Evolutionary conservation across 1,284 basidiomycete genomes (phyloP), one percentile per base, ranked within the genome.

Genomic region (Stygiomarasmius scandens): DNA sequence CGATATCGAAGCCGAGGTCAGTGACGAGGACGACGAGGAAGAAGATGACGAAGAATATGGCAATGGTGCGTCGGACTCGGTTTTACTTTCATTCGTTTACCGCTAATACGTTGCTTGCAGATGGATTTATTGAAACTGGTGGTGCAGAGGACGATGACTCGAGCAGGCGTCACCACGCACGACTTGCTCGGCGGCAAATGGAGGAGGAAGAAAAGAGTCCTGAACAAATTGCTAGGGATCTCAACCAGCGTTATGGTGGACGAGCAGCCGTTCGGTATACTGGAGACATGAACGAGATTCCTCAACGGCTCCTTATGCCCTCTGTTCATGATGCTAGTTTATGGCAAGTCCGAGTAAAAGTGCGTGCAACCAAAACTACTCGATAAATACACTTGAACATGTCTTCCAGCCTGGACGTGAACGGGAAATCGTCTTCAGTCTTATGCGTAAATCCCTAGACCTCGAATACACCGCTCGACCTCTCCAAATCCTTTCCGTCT

Each of bases 281-380:
- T 24, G 92, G 92, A 24, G 93, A 95, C 71, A 90, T 93, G 85
- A 96, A 95, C 68, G 91, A 94, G 65, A 89, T 98, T 32, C 96
- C 97, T 0, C 95, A 98, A 69, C 85, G 95, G n/a, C 76, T 98
- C 49, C 81, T 97, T 45, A 98, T 99, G 96, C 96, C 96, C 34
- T 93, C 91, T 14, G 95, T 98, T 6, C 90, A 97, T 59, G 96
- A 99, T 71, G 93, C 96, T 5, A 96, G 87, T 69, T 76, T 99
- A 64, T 99, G 95, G 95, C 95, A 96, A 74, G 88, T 99, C 54
- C 84, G 92, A 64, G 95, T 96, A 66, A 95, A 95, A 83, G 93
- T 92, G 66, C 57, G 81, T 71, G n/a, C n/a, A n/a, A 43, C 44
- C 36, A 16, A 23, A 14, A 34, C 10, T 23, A 38, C 34, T 41